Percentiles rank a stretch among this genome's conserved stretches.
These are phyloP conservation scores for Aspergillus floridensis DNA, from an alignment of 2,329 filamentous ascomycete species.

Conservation along the genomic window DNA sequence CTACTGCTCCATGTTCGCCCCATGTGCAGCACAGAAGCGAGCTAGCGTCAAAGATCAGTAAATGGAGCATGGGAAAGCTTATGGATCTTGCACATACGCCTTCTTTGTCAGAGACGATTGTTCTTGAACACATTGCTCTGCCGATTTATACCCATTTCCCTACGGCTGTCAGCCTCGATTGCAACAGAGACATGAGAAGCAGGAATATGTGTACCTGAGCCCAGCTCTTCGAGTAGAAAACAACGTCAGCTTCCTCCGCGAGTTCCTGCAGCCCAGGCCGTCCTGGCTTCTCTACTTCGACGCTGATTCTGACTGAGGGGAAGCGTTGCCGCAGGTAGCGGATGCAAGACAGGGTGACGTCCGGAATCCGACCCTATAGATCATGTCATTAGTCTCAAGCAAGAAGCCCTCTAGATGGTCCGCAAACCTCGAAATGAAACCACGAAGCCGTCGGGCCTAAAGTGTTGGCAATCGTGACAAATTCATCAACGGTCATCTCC, in stretches of 20 bases:
- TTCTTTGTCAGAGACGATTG: conserved; percentile 42
- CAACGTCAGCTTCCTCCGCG: conserved; percentile 62
- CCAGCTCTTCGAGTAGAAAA: conserved; percentile 73
- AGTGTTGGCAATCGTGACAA: conserved; percentile 45
- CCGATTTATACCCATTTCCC: conserved; percentile 43
- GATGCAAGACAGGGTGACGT: conserved; percentile 60
- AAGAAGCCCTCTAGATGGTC: not conserved
- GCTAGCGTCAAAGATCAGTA: conserved; percentile 26
- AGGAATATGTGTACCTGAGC: conserved; percentile 54
- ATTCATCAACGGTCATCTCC: conserved; percentile 66
- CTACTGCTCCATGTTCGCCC: conserved; percentile 55
- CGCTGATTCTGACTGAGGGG: conserved; percentile 56
- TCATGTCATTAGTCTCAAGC: not conserved
- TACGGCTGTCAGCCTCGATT: conserved; percentile 8
- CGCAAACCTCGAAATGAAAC: conserved; percentile 69
- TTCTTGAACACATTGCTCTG: conserved; percentile 52
- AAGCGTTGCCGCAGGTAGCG: conserved; percentile 50
- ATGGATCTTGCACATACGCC: conserved; percentile 44
- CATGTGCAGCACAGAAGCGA: conserved; percentile 58
- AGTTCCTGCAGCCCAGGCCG: conserved; percentile 59
- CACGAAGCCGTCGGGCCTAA: conserved; percentile 47
- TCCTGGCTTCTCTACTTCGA: conserved; percentile 70
- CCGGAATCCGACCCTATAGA: conserved; percentile 60
- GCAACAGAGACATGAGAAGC: not conserved
- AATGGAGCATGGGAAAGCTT: not conserved